These are phyloP conservation scores for Venturia effusa DNA, from an alignment of 2,329 filamentous ascomycete genomes.

Conservation along the genomic window DNA sequence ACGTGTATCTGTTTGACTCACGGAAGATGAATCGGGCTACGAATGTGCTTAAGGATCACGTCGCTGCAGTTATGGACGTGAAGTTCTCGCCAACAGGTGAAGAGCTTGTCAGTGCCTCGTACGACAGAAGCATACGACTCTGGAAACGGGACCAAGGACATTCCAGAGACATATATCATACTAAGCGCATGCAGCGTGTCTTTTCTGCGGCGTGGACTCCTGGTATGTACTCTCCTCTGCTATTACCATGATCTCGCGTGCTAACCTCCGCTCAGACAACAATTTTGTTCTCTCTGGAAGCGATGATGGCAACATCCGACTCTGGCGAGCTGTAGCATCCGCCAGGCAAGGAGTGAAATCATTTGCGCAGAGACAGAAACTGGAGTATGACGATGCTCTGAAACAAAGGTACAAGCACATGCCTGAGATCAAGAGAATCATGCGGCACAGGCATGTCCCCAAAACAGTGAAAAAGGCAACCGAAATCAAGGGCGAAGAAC, in stretches of 20 bases:
- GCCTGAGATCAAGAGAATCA: conserved; percentile 89
- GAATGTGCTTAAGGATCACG: conserved; percentile 84
- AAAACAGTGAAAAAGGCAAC: conserved; percentile 91
- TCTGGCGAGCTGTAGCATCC: conserved; percentile 85
- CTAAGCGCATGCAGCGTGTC: conserved; percentile 93
- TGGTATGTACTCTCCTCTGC: neutral
- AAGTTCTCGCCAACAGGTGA: conserved; percentile 92
- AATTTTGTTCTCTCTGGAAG: conserved; percentile 84
- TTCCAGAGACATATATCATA: conserved; percentile 90
- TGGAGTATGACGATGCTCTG: conserved; percentile 85
- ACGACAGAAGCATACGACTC: conserved; percentile 77
- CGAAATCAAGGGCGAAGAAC: conserved; percentile 86
- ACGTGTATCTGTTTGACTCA: conserved; percentile 89
- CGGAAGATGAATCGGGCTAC: conserved; percentile 77
- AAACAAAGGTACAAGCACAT: conserved; percentile 82
- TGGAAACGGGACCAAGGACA: conserved; percentile 75
- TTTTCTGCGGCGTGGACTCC: conserved; percentile 78
- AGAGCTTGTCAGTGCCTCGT: conserved; percentile 81
- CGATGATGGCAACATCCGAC: conserved; percentile 81
- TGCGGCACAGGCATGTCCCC: conserved; percentile 80
- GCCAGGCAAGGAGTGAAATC: conserved; percentile 77
- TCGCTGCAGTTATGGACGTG: conserved; percentile 89
- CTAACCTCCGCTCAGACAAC: conserved; percentile 45
- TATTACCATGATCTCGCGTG: neutral
- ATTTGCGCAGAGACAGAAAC: conserved; percentile 69